Conservation (phyloP, 78 protist genomes). For the Polysphondylium violaceum region DNA sequence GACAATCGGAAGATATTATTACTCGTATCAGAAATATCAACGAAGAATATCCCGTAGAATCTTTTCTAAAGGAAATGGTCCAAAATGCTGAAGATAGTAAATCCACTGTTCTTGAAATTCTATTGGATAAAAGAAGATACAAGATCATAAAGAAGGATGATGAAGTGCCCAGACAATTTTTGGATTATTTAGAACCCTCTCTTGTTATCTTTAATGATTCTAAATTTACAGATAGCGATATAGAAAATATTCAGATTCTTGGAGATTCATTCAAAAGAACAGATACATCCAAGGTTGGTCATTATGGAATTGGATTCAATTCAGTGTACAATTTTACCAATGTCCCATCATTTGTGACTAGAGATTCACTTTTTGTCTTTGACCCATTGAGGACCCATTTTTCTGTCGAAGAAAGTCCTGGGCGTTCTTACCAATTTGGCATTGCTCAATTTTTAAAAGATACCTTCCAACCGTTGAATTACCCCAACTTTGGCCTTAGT, state of each 20-base stretch:
- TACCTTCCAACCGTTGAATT: not conserved
- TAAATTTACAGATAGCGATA: constrained; percentile 50
- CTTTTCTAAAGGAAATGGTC: constrained; percentile 67
- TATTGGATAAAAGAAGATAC: constrained; percentile 19
- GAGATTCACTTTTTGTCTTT: constrained; percentile 26
- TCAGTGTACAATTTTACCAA: constrained; percentile 75
- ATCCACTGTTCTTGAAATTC: constrained; percentile 47
- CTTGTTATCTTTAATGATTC: constrained; percentile 26
- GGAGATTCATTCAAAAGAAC: constrained; percentile 21
- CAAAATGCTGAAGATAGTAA: constrained; percentile 90
- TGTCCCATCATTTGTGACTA: constrained; percentile 38
- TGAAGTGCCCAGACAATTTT: constrained; percentile 2
- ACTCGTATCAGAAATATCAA: not conserved
- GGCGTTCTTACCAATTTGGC: not conserved
- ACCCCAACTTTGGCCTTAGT: not conserved
- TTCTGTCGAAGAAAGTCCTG: not conserved
- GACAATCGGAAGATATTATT: not conserved
- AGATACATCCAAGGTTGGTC: constrained; percentile 45
- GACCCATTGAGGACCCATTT: constrained; percentile 41
- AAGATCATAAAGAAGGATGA: not conserved
- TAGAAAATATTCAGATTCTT: not conserved
- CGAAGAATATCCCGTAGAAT: constrained; percentile 1
- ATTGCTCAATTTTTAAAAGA: not conserved
- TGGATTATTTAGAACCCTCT: constrained; percentile 43
- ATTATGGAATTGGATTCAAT: constrained; percentile 82